Conservation (phyloP, 306 rosid genomes). For the Inga laurina region DNA sequence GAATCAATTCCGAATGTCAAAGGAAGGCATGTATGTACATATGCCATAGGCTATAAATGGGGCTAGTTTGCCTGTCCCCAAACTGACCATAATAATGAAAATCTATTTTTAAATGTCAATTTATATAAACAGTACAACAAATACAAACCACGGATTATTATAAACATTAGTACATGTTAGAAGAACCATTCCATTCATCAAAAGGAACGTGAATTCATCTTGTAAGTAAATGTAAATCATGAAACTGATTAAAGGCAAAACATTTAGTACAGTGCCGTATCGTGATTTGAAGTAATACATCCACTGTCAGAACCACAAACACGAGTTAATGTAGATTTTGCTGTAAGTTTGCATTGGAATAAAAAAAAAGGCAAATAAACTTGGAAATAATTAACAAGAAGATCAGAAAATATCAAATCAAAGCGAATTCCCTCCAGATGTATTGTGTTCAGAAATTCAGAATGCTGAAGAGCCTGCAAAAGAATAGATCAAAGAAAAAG, state of each 20-base stretch:
- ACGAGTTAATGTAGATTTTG: constrained; percentile 45
- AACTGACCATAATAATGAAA: too few species aligned
- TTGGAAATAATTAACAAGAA: constrained; percentile 1
- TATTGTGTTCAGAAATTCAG: constrained; percentile 38
- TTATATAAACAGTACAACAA: too few species aligned
- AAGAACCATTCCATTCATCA: too few species aligned
- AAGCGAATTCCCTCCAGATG: constrained; percentile 62
- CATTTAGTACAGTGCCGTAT: background rate
- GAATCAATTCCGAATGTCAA: too few species aligned
- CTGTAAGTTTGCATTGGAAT: constrained; percentile 58
- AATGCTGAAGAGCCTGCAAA: constrained; percentile 30
- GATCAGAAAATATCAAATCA: constrained; percentile 45
- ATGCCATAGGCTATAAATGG: too few species aligned
- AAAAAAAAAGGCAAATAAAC: constrained; percentile 16
- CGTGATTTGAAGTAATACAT: constrained; percentile 32
- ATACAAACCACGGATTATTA: too few species aligned
- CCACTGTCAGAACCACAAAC: constrained; percentile 28
- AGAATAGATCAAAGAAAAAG: constrained; percentile 35
- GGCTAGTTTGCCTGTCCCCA: too few species aligned
- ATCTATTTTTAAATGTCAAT: too few species aligned
- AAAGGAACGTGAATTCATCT: too few species aligned
- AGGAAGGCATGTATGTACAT: too few species aligned
- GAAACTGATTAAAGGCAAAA: too few species aligned
- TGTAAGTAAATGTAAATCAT: background rate
- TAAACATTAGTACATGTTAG: too few species aligned